Percentiles rank a stretch among this genome's conserved stretches.
Conservation (phyloP, 2,329 filamentous ascomycete species). For the Madurella mycetomatis region DNA sequence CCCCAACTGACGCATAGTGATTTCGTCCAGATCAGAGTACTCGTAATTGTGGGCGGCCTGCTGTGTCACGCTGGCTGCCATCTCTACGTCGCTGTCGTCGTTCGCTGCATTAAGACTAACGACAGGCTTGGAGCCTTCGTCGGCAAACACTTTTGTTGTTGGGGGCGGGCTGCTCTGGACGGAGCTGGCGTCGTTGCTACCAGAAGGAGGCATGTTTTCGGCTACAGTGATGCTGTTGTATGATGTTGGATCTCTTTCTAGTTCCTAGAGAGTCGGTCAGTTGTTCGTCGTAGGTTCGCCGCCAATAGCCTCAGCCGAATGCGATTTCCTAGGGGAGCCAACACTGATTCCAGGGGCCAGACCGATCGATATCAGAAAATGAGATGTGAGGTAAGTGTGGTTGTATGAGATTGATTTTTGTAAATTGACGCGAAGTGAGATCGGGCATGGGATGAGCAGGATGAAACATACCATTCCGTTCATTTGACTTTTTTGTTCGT, state of each 20-base stretch:
- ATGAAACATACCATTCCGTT: too few relatives aligned
- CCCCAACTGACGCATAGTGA: constrained; percentile 35
- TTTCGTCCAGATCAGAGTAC: constrained; percentile 26
- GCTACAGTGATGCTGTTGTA: constrained; percentile 21
- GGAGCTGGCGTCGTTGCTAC: constrained; percentile 2
- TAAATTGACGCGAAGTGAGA: too few relatives aligned
- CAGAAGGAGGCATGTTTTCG: not conserved
- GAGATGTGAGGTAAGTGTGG: too few relatives aligned
- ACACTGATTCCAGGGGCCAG: too few relatives aligned
- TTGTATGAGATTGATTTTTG: too few relatives aligned
- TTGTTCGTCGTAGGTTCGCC: not conserved
- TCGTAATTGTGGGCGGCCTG: constrained; percentile 10
- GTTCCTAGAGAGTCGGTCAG: constrained; percentile 2
- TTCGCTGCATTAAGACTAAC: not conserved
- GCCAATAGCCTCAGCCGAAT: not conserved
- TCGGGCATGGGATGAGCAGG: too few relatives aligned
- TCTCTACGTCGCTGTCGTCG: not conserved
- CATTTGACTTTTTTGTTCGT: too few relatives aligned
- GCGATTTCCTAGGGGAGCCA: too few relatives aligned
- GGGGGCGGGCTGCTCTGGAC: constrained; percentile 1
- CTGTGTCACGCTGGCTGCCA: not conserved
- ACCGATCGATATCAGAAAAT: too few relatives aligned
- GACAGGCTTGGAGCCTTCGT: not conserved
- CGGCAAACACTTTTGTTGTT: not conserved
- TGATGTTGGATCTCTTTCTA: constrained; percentile 3